Base-by-base conservation (phyloP, 176 grass and related monocot species). In the Ensete glaucum region DNA sequence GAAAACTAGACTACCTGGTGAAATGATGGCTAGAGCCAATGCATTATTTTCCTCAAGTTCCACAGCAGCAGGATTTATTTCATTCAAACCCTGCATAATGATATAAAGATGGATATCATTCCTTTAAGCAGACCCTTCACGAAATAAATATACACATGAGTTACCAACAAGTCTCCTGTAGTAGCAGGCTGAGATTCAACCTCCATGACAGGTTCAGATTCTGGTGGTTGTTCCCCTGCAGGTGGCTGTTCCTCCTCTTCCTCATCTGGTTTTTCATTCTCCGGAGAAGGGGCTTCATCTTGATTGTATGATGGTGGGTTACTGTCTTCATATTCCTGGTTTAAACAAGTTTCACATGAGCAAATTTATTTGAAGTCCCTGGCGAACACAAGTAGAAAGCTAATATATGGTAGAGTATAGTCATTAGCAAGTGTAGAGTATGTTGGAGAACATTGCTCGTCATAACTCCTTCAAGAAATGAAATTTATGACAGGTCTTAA, bases 1-100 rank as follows among this genome's bases (percentile, higher is more conserved):
- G 6, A 60, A 65, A 65, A 26, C 24, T 65, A 26, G 12, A 9
- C 1, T 11, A 69, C 67, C 67, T 70, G 43, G 67, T n/a, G 79
- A 70, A 25, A 91, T 85, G 53, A 99, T 94, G 74, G 91, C 88
- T 72, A 94, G 86, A 81, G 95, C 95, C 53, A 88, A 84, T 78
- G 88, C 88, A 84, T 94, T 99, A 62, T 72, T 91, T 82, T 86
- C 74, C 75, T 99, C 91, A 79, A 99, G 82, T 26, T 94, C 49
- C 58, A 81, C 84, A 67, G 85, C 92, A 80, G 85, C 76, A 76
- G 95, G 95, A 77, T 94, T 91, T 64, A 89, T 73, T 89, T 93
- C 88, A 66, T 99, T 82, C 78, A 99, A 86, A 66, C 89, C 90
- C 67, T 70, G 48, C 34, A 70, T n/a, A 50, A 70, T 70, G 43